Conservation (phyloP, 164 flowering plant species). For the Pachysandra terminalis region DNA sequence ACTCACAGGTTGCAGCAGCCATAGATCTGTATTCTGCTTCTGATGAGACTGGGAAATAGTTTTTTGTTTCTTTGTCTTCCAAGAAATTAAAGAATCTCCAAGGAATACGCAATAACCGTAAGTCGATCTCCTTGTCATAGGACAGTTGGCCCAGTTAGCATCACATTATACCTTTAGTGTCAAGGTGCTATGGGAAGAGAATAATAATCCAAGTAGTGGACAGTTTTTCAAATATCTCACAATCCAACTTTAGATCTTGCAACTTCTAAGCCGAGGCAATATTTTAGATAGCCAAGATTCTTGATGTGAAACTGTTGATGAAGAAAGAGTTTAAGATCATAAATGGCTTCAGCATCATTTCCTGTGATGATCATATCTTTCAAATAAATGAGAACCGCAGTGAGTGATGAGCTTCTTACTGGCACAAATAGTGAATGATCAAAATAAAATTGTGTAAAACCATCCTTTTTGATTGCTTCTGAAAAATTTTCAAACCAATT, state of each 20-base stretch:
- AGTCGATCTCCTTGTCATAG: no score
- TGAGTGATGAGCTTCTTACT: background rate
- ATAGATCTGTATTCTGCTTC: background rate
- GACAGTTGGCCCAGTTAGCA: no score
- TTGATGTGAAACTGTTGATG: background rate
- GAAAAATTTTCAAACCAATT: constrained; percentile 2
- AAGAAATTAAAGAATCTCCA: no score
- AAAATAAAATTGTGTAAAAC: background rate
- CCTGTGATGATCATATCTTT: constrained; percentile 5
- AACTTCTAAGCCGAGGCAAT: constrained; percentile 3
- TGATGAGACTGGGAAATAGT: background rate
- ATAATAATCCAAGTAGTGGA: no score
- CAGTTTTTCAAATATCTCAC: constrained; percentile 1
- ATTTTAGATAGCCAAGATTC: background rate
- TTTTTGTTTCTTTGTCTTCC: no score
- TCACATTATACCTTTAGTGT: no score
- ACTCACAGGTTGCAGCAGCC: background rate
- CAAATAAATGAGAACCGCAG: background rate
- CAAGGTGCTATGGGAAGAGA: no score
- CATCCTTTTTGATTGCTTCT: background rate
- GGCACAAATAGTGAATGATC: constrained; percentile 2
- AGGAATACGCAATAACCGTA: no score
- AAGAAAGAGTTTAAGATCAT: background rate
- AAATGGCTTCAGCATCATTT: background rate
- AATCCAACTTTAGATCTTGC: background rate